Percentiles rank a stretch among this genome's conserved stretches.
Conservation (phyloP, 2,329 filamentous ascomycete genomes). For the Pestalotiopsis sp. region DNA sequence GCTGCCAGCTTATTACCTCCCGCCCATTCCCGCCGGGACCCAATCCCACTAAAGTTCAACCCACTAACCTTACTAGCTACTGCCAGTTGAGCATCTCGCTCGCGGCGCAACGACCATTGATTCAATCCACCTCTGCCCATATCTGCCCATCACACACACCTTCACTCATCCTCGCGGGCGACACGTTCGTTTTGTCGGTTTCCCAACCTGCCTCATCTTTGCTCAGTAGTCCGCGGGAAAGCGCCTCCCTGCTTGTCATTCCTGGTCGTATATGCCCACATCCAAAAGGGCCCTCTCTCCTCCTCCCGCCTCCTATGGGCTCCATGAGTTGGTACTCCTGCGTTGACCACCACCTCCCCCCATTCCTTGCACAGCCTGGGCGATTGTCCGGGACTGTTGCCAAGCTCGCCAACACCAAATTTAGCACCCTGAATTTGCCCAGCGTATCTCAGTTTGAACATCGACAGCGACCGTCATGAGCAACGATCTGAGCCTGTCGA, state of each 20-base stretch:
- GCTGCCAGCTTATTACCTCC: slow-evolving; percentile 1
- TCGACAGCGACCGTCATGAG: slow-evolving; percentile 63
- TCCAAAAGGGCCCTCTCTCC: not conserved
- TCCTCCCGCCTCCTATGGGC: not conserved
- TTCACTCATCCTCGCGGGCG: not conserved
- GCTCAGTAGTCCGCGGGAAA: not conserved
- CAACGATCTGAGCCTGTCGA: slow-evolving; percentile 88
- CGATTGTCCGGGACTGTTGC: not conserved
- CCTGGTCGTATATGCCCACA: not conserved
- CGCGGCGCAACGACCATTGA: not conserved
- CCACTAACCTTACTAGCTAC: not conserved
- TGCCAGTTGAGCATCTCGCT: slow-evolving; percentile 1
- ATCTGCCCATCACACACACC: not conserved
- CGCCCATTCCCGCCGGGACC: not conserved
- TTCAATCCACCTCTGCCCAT: not conserved
- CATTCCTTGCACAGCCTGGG: not conserved
- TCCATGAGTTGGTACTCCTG: slow-evolving; percentile 1
- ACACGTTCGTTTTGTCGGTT: not conserved
- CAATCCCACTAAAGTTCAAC: slow-evolving; percentile 1
- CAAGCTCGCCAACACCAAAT: slow-evolving; percentile 1
- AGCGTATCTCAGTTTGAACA: slow-evolving; percentile 9
- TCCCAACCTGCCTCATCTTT: not conserved
- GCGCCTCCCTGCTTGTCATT: not conserved
- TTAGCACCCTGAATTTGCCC: slow-evolving; percentile 13
- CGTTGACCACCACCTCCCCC: not conserved